Evolutionary conservation across 345 rosid genomes (phyloP).

Genomic region (Dipteronia sinensis): DNA sequence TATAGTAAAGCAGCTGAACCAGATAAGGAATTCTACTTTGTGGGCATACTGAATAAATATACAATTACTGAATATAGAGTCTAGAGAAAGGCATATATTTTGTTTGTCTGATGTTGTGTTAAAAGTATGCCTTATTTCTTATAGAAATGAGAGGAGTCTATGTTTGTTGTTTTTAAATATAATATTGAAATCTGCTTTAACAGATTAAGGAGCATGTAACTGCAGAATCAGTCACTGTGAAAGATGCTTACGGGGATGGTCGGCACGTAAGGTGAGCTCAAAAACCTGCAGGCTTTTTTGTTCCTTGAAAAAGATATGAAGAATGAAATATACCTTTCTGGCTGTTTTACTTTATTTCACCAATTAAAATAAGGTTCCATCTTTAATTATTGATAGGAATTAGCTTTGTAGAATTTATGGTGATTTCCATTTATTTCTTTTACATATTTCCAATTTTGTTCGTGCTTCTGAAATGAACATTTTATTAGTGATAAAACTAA

Average conservation of each 20-base stretch:
- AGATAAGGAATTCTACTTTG: not conserved
- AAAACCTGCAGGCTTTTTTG: not conserved
- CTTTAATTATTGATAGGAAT: not conserved
- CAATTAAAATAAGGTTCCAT: not conserved
- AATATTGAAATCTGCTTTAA: conserved; percentile 7
- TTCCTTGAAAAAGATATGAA: not conserved
- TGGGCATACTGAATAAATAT: not conserved
- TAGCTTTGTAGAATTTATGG: not conserved
- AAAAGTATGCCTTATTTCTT: no score
- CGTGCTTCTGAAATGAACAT: not conserved
- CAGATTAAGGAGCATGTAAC: conserved; percentile 80
- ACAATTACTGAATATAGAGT: not conserved
- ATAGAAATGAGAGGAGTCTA: not conserved
- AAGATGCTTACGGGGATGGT: conserved; percentile 96
- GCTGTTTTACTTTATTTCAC: not conserved
- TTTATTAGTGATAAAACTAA: not conserved
- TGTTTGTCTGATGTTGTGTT: not conserved
- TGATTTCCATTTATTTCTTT: conserved; percentile 5
- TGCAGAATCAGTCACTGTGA: conserved; percentile 80
- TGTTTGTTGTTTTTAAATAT: not conserved
- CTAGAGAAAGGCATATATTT: not conserved
- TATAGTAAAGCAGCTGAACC: not conserved
- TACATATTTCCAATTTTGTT: not conserved
- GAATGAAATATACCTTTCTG: not conserved
- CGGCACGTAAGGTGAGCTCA: conserved; percentile 81